Percentiles rank a stretch among this genome's conserved stretches.
phyloP scores from a whole-genome alignment of 2,329 filamentous ascomycete species.

The Magnaporthales sp. region DNA sequence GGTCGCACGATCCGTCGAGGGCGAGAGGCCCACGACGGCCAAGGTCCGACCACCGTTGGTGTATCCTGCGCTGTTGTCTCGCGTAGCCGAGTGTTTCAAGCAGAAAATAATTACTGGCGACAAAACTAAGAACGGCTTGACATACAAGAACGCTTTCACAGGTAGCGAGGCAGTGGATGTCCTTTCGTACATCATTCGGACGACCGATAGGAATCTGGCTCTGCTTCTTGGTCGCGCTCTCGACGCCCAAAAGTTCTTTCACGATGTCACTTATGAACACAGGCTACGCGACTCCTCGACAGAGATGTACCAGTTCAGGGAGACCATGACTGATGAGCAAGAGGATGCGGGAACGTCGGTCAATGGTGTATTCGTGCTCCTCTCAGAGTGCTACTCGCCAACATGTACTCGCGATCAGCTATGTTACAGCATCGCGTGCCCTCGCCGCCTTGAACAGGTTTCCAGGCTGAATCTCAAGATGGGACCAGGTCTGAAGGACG shows the following conservation, averaged over 20 bases:
- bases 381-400: constrained; percentile 96
- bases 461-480: constrained; percentile 89
- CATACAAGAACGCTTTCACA: constrained; percentile 95
- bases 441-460: constrained; percentile 86
- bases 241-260: constrained; percentile 97
- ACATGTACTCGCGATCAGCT: constrained; percentile 93
- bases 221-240: constrained; percentile 82
- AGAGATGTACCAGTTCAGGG: constrained; percentile 95
- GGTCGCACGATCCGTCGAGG: constrained; percentile 41
- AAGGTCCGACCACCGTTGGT: constrained; percentile 73
- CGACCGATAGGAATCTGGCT: constrained; percentile 89
- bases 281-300: constrained; percentile 85
- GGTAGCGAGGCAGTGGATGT: constrained; percentile 93
- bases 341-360: constrained; percentile 63
- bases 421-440: constrained; percentile 97
- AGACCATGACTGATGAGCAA: constrained; percentile 85
- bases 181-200: constrained; percentile 93
- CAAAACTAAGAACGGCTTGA: constrained; percentile 90
- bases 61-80: constrained; percentile 88
- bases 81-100: constrained; percentile 85
- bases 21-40: constrained; percentile 47
- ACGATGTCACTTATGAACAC: constrained; percentile 98
- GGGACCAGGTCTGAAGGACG: constrained; percentile 72
- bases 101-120: constrained; percentile 81
- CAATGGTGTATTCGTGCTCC: constrained; percentile 90